Evolutionary conservation across 1,284 basidiomycete species (phyloP).

Genomic region (Melanopsichium pennsylvanicum): DNA sequence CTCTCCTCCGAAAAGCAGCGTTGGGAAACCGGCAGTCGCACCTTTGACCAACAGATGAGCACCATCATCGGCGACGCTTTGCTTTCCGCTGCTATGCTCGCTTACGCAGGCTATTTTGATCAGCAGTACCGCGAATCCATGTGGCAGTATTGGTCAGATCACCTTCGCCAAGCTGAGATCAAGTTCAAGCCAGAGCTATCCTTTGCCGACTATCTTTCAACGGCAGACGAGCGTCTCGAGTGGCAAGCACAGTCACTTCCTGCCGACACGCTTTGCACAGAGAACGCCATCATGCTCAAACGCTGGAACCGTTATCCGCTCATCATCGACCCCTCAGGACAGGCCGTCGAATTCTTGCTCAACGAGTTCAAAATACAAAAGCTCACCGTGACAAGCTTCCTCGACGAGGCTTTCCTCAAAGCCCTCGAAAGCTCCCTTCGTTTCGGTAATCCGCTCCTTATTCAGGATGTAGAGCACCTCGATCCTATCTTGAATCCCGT

Average conservation of each 20-base stretch:
- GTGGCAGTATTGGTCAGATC: slow-evolving; percentile 93
- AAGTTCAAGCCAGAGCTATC: slow-evolving; percentile 92
- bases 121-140: slow-evolving; percentile 96
- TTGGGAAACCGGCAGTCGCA: slow-evolving; percentile 94
- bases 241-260: slow-evolving; percentile 97
- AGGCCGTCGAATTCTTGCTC: slow-evolving; percentile 90
- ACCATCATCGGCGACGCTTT: slow-evolving; percentile 98
- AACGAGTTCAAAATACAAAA: slow-evolving; percentile 96
- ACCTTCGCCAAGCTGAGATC: slow-evolving; percentile 87
- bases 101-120: slow-evolving; percentile 98
- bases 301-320: slow-evolving; percentile 97
- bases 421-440: slow-evolving; percentile 97
- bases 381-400: slow-evolving; percentile 96
- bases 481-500: slow-evolving; percentile 98
- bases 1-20: slow-evolving; percentile 92
- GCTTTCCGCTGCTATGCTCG: slow-evolving; percentile 93
- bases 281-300: slow-evolving; percentile 96
- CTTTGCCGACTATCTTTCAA: slow-evolving; percentile 93
- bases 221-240: slow-evolving; percentile 91
- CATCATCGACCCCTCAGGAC: slow-evolving; percentile 98
- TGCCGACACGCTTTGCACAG: slow-evolving; percentile 91
- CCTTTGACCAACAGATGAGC: slow-evolving; percentile 97
- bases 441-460: slow-evolving; percentile 95
- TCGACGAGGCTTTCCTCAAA: slow-evolving; percentile 98
- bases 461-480: slow-evolving; percentile 96